Conservation (phyloP, 2,329 filamentous ascomycete genomes). For the Pseudopyricularia cyperi region DNA sequence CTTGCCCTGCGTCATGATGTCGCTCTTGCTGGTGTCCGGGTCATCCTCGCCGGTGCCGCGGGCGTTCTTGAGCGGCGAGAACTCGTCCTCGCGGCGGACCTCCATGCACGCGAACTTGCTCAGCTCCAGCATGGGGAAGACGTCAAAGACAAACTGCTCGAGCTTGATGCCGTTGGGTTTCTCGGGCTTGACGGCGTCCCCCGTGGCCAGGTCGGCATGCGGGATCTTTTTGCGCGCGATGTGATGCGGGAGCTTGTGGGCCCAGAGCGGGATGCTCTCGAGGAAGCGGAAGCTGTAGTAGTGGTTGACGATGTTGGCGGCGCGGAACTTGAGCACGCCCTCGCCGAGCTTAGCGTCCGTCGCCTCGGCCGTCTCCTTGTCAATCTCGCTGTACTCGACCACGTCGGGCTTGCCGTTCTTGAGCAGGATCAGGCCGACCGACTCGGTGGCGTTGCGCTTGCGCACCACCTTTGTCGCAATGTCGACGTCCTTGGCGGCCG, state of each 20-base stretch:
- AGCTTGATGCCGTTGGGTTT: slow-evolving; percentile 98
- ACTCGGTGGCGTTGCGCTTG: slow-evolving; percentile 92
- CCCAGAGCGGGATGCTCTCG: slow-evolving; percentile 78
- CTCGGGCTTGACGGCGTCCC: slow-evolving; percentile 75
- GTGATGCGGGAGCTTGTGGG: slow-evolving; percentile 80
- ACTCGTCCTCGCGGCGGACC: slow-evolving; percentile 93
- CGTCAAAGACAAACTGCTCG: slow-evolving; percentile 98
- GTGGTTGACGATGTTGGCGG: slow-evolving; percentile 99
- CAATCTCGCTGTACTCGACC: slow-evolving; percentile 97
- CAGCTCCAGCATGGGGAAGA: slow-evolving; percentile 79
- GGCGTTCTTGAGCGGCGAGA: slow-evolving; percentile 90
- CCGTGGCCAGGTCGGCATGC: slow-evolving; percentile 60
- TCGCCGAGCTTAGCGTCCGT: slow-evolving; percentile 62
- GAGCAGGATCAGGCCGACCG: slow-evolving; percentile 83
- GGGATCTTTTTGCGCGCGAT: slow-evolving; percentile 98
- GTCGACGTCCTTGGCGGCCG: slow-evolving; percentile 71
- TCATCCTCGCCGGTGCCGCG: slow-evolving; percentile 81
- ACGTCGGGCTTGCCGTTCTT: slow-evolving; percentile 96
- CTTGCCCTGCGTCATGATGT: slow-evolving; percentile 82
- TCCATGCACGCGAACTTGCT: slow-evolving; percentile 91
- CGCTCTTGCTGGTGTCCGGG: slow-evolving; percentile 78
- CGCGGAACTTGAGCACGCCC: slow-evolving; percentile 83
- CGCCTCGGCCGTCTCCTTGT: slow-evolving; percentile 76
- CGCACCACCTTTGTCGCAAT: slow-evolving; percentile 99
- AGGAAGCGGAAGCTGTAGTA: slow-evolving; percentile 96